phyloP scores from a whole-genome alignment of 352 stramenopile genomes.

The Pythium rishiriense region DNA sequence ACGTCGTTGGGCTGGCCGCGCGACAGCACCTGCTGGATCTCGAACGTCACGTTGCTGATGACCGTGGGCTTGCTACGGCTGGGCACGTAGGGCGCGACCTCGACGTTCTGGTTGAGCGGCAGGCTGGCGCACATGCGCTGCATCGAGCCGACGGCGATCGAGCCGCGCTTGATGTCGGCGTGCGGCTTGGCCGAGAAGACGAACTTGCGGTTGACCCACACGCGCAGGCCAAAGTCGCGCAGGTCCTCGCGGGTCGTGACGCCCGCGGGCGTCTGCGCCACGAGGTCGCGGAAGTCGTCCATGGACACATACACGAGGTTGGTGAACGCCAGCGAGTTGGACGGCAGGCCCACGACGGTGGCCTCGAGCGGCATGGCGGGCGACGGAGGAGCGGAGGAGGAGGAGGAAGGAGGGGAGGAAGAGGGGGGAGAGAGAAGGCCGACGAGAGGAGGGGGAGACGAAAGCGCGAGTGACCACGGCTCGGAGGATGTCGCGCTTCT shows the following conservation, averaged over 20 bases:
- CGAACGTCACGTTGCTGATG: conserved; percentile 74
- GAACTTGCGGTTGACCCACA: conserved; percentile 84
- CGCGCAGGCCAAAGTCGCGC: conserved; percentile 69
- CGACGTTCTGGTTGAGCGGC: conserved; percentile 62
- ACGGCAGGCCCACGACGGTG: conserved; percentile 62
- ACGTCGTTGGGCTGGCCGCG: conserved; percentile 58
- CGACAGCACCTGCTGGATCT: conserved; percentile 79
- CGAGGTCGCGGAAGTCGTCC: conserved; percentile 74
- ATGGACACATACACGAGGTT: conserved; percentile 81
- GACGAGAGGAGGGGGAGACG: neutral
- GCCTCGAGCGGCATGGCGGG: conserved; percentile 56
- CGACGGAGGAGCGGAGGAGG: neutral
- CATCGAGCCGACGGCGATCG: conserved; percentile 72
- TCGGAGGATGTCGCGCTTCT: conserved; percentile 5
- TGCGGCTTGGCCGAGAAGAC: conserved; percentile 77
- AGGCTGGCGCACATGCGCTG: conserved; percentile 78
- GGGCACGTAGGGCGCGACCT: conserved; percentile 65
- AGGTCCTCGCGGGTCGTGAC: conserved; percentile 73
- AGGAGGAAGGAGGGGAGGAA: neutral
- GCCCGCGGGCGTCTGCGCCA: conserved; percentile 58
- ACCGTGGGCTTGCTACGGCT: conserved; percentile 38
- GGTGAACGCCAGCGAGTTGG: conserved; percentile 80
- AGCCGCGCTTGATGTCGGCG: conserved; percentile 56
- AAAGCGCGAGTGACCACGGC: neutral
- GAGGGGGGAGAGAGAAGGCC: neutral